Base-by-base conservation (phyloP, 495 filamentous ascomycete genomes). In the Cenococcum geophilum region DNA sequence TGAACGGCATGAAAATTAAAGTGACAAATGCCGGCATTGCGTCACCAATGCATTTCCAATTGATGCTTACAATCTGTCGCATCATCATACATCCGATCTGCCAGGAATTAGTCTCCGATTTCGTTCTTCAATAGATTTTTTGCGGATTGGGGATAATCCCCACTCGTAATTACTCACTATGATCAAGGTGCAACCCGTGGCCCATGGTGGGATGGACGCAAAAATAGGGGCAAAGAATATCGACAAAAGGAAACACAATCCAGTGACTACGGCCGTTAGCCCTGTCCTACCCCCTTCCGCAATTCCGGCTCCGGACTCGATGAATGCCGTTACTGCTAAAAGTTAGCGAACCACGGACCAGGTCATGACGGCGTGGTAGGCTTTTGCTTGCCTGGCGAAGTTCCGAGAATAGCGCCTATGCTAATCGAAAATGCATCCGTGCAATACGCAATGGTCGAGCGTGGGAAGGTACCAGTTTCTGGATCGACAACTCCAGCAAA, bases 151-250 rank as follows among this genome's bases (percentile, higher is more conserved):
- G 22, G 5, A 18, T 10, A 9, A 12, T 16, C 20, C 27, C 48
- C 16, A 12, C 8, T 18, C 37, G 80, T 89, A 82, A 40, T 81
- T 80, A 47, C 88, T 87, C 58, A 92, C 87, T 34, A 92, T 78
- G 61, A 92, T 81, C 20, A 92, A 82, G 21, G 89, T 90, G 74
- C 86, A 89, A 20, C 89, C 89, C 1, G 89, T 92, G 1, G 89
- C 89, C 88, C 88, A 92, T 0, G 48, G 48, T 20, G 48, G 48
- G 4, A 51, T 51, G 1, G 48, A 51, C n/a, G 48, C 48, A 23
- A 91, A 91, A 60, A 92, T 89, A 0, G 88, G 88, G 0, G 88
- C 87, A 70, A 91, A 91, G 78, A 92, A 92, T 47, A 92, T 83
- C 32, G 87, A 82, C 65, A 92, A 83, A 77, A 92, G 89, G 77